Conservation (phyloP, 306 rosid genomes). For the Luffa acutangula region DNA sequence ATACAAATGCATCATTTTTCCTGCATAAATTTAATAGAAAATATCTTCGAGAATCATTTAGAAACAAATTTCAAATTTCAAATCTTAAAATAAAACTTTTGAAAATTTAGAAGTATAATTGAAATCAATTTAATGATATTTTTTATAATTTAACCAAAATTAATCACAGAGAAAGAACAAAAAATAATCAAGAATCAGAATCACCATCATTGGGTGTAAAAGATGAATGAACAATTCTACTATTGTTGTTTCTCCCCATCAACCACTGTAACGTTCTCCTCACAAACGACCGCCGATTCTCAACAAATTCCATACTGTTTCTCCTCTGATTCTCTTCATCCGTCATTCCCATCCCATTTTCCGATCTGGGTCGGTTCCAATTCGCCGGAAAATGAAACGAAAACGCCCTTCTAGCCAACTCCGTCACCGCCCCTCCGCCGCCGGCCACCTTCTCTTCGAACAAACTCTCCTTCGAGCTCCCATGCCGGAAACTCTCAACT, state of each 20-base stretch:
- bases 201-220: constrained; percentile 26
- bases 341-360: constrained; percentile 26
- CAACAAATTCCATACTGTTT: constrained; percentile 63
- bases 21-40: too few relatives aligned
- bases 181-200: neutral
- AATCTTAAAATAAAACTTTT: too few relatives aligned
- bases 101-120: too few relatives aligned
- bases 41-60: too few relatives aligned
- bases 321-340: constrained; percentile 59
- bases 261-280: constrained; percentile 86
- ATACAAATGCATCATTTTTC: too few relatives aligned
- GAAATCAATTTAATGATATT: too few relatives aligned
- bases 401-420: constrained; percentile 53
- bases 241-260: constrained; percentile 49
- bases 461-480: constrained; percentile 17
- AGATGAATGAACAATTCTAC: constrained; percentile 74
- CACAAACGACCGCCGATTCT: constrained; percentile 71
- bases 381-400: constrained; percentile 57
- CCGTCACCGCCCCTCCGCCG: neutral
- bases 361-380: constrained; percentile 25
- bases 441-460: constrained; percentile 17
- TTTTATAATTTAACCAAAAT: neutral
- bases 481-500: neutral
- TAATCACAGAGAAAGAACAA: neutral
- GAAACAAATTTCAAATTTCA: too few relatives aligned